phyloP scores from a whole-genome alignment of 176 grass and related monocot genomes.

The Luzula sylvatica region DNA sequence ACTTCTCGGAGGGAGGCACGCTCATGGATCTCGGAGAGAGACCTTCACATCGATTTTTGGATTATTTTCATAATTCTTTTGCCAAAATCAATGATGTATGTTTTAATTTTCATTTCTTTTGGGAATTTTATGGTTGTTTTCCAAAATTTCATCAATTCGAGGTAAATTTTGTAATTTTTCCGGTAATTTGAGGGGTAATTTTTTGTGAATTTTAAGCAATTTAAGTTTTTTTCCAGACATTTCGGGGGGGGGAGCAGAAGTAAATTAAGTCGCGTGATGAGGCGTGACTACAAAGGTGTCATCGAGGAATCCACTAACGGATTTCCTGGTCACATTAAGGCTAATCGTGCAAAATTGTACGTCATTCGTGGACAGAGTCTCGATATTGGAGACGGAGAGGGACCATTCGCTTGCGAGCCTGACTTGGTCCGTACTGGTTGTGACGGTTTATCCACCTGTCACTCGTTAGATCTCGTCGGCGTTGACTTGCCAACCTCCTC shows the following conservation, averaged over 20 bases:
- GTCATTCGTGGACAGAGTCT: slow-evolving; percentile 84
- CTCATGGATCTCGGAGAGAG: too few species aligned
- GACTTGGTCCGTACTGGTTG: slow-evolving; percentile 92
- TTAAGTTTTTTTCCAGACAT: too few species aligned
- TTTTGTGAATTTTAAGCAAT: too few species aligned
- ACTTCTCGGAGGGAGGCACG: too few species aligned
- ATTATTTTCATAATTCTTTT: too few species aligned
- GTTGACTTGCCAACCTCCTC: slow-evolving; percentile 91
- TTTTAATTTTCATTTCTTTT: too few species aligned
- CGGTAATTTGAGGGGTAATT: too few species aligned
- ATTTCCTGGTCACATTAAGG: slow-evolving; percentile 79
- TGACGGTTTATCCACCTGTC: slow-evolving; percentile 69
- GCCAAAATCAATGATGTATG: too few species aligned
- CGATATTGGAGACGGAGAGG: slow-evolving; percentile 74
- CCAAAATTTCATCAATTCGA: too few species aligned
- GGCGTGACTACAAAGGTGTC: slow-evolving; percentile 26
- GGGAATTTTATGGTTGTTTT: too few species aligned
- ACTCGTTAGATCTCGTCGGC: slow-evolving; percentile 89
- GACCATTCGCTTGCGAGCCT: slow-evolving; percentile 80
- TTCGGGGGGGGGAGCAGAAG: slow-evolving; percentile 58
- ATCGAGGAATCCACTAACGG: slow-evolving; percentile 57
- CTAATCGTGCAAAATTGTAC: slow-evolving; percentile 85
- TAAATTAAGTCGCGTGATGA: slow-evolving; percentile 39
- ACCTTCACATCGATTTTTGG: too few species aligned
- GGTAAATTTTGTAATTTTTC: too few species aligned